These are phyloP conservation scores for Boletus chippewaensis DNA, from an alignment of 1,284 basidiomycete genomes.

Conservation along the genomic window DNA sequence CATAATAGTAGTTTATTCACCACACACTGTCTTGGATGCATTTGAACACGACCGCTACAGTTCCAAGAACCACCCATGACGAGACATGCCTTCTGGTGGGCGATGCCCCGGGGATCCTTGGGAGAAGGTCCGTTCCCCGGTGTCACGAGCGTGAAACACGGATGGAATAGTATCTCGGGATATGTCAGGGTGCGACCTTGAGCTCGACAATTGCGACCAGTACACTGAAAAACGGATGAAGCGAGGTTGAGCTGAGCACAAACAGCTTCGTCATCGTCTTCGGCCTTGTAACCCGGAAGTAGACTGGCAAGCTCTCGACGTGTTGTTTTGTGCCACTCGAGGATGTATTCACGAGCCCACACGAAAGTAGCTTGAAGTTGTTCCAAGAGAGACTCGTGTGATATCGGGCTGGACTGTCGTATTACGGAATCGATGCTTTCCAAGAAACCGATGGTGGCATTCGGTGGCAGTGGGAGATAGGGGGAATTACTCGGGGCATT, in stretches of 20 bases:
- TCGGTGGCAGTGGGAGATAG: constrained; percentile 26
- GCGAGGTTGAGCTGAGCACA: constrained; percentile 25
- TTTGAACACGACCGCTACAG: constrained; percentile 22
- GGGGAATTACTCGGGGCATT: constrained; percentile 14
- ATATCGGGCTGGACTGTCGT: constrained; percentile 15
- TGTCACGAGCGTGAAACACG: constrained; percentile 24
- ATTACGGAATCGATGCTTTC: constrained; percentile 22
- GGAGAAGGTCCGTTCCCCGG: constrained; percentile 4
- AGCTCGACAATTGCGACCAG: constrained; percentile 15
- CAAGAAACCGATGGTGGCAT: constrained; percentile 20
- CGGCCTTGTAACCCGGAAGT: constrained; percentile 20
- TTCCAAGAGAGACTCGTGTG: constrained; percentile 10
- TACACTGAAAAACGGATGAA: constrained; percentile 27
- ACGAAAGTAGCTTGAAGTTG: constrained; percentile 20
- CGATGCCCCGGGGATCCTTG: constrained; percentile 23
- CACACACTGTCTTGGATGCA: constrained; percentile 19
- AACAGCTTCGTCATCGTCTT: constrained; percentile 19
- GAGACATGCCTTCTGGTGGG: constrained; percentile 21
- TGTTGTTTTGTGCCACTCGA: constrained; percentile 23
- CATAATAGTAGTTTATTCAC: constrained; percentile 17
- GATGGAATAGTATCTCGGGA: constrained; percentile 29
- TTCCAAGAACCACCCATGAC: constrained; percentile 32
- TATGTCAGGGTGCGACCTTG: constrained; percentile 18
- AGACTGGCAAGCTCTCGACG: constrained; percentile 28
- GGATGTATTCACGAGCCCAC: constrained; percentile 12